These are phyloP conservation scores for Chloris gayana DNA, from an alignment of 176 grass and related monocot species.

Conservation along the genomic window DNA sequence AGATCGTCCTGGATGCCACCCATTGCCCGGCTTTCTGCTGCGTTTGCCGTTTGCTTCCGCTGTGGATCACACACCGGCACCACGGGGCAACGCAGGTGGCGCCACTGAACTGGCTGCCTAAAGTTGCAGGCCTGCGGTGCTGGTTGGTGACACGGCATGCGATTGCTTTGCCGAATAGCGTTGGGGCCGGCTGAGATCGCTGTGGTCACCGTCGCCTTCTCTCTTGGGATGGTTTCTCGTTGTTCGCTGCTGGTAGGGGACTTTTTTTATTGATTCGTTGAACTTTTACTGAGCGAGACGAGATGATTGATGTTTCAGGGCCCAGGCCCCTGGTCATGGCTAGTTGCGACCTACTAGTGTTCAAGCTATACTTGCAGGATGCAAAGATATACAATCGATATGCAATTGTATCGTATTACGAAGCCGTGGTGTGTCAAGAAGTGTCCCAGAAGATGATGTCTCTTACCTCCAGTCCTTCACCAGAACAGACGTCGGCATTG, in stretches of 20 bases:
- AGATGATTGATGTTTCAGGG: not conserved
- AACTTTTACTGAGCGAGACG: not conserved
- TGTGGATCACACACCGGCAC: not conserved
- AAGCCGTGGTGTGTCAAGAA: not conserved
- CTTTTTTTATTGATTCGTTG: slow-evolving; percentile 10
- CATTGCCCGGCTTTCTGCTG: not conserved
- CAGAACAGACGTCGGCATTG: not conserved
- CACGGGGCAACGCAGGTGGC: slow-evolving; percentile 7
- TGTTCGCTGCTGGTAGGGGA: not conserved
- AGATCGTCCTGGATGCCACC: slow-evolving; percentile 41
- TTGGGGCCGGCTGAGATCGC: no score
- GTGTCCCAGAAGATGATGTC: not conserved
- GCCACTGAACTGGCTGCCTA: slow-evolving; percentile 15
- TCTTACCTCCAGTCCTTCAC: not conserved
- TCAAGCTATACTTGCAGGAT: not conserved
- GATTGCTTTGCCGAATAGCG: no score
- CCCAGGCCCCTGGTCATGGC: not conserved
- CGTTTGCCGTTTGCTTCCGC: slow-evolving; percentile 14
- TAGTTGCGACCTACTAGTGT: no score
- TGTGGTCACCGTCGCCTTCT: not conserved
- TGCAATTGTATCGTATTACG: no score
- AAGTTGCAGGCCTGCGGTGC: not conserved
- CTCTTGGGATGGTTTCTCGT: not conserved
- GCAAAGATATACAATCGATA: no score
- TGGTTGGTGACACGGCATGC: not conserved